phyloP scores from a whole-genome alignment of 345 rosid species.

The Salix udensis region DNA sequence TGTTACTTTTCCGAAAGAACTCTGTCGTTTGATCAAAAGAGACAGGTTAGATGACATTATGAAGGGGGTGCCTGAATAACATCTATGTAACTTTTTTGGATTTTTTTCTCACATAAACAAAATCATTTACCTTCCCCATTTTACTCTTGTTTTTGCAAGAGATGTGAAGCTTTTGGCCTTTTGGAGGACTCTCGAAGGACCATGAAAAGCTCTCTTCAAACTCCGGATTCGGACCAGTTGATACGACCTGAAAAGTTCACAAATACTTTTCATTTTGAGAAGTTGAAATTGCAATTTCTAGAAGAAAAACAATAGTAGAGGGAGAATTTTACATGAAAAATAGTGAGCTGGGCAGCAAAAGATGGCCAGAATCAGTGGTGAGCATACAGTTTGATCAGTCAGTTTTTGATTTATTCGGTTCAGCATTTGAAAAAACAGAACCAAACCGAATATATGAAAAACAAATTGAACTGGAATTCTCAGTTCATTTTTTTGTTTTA shows the following conservation, averaged over 20 bases:
- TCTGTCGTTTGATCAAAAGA: conserved; percentile 41
- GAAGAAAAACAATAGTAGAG: background rate
- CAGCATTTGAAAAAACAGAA: too few relatives aligned
- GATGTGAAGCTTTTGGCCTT: conserved; percentile 95
- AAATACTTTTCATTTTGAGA: background rate
- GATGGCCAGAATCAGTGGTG: background rate
- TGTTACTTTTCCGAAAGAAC: conserved; percentile 94
- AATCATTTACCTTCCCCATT: conserved; percentile 83
- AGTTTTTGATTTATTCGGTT: too few relatives aligned
- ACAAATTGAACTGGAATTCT: too few relatives aligned
- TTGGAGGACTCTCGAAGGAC: conserved; percentile 98
- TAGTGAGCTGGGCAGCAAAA: background rate
- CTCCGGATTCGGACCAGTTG: conserved; percentile 96
- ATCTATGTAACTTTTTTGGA: background rate
- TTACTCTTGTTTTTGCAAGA: conserved; percentile 99
- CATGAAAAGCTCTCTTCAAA: conserved; percentile 99
- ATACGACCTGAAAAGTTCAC: conserved; percentile 53
- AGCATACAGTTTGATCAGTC: too few relatives aligned
- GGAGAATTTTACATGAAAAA: background rate
- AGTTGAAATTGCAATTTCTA: background rate
- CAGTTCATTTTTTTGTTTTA: too few relatives aligned
- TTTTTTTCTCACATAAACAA: background rate
- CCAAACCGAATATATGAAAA: too few relatives aligned
- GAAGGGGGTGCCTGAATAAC: background rate
- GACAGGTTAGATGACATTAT: background rate